phyloP scores from a whole-genome alignment of 176 grass and related monocot species.

The Dendrocalamus sinicus region DNA sequence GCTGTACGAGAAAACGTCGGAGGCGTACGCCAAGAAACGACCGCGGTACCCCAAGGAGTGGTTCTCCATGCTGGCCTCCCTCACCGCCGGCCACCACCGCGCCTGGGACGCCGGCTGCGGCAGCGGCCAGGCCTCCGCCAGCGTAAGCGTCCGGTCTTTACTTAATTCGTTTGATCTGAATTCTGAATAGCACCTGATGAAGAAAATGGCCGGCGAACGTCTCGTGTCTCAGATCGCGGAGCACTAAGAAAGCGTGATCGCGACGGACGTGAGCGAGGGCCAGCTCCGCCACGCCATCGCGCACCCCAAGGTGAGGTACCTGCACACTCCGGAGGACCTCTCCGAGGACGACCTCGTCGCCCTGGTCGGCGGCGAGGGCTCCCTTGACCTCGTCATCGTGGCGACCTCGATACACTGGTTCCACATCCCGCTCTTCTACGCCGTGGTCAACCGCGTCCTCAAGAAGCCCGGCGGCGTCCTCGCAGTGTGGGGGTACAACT shows the following conservation, averaged over 20 bases:
- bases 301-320: slow-evolving; percentile 61
- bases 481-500: slow-evolving; percentile 72
- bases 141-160: slow-evolving; percentile 36
- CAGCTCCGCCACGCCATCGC: slow-evolving; percentile 51
- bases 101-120: slow-evolving; percentile 72
- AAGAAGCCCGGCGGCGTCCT: slow-evolving; percentile 72
- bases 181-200: not conserved
- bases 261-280: slow-evolving; percentile 67
- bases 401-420: slow-evolving; percentile 83
- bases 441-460: slow-evolving; percentile 58
- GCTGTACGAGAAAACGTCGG: slow-evolving; percentile 50
- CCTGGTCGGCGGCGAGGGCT: slow-evolving; percentile 68
- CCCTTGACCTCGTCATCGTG: slow-evolving; percentile 66
- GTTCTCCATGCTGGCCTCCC: slow-evolving; percentile 59
- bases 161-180: not conserved
- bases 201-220: not conserved
- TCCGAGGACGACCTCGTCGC: slow-evolving; percentile 62
- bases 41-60: slow-evolving; percentile 64
- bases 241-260: slow-evolving; percentile 68
- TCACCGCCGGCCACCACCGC: slow-evolving; percentile 51
- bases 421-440: slow-evolving; percentile 77
- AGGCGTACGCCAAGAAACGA: slow-evolving; percentile 56
- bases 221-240: slow-evolving; percentile 49
- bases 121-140: slow-evolving; percentile 59
- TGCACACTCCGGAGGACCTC: slow-evolving; percentile 65